Conservation (phyloP, 768 basidiomycete genomes). For the Boletus rubescentipes region DNA sequence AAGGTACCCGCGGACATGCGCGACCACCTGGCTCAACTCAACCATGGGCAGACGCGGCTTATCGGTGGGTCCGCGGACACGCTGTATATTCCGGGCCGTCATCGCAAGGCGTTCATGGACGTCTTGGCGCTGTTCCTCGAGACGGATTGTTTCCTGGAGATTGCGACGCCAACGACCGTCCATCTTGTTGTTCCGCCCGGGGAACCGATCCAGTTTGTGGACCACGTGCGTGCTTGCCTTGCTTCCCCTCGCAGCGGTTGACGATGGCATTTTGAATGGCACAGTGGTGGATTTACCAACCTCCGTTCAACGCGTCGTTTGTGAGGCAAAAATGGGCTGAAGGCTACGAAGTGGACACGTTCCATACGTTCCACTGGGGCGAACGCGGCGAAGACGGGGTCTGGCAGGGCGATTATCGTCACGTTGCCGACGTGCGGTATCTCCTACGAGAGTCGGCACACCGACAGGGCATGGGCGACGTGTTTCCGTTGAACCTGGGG, state of each 20-base stretch:
- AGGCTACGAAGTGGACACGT: conserved; percentile 50
- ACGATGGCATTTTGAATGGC: background rate
- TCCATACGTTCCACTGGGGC: conserved; percentile 53
- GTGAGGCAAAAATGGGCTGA: conserved; percentile 46
- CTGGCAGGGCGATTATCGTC: conserved; percentile 36
- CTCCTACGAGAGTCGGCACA: conserved; percentile 40
- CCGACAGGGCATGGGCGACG: conserved; percentile 34
- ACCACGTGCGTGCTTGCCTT: conserved; percentile 37
- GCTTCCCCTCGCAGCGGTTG: background rate
- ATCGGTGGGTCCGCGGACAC: conserved; percentile 51
- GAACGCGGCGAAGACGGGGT: conserved; percentile 34
- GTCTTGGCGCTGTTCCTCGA: conserved; percentile 44
- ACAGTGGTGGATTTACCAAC: conserved; percentile 49
- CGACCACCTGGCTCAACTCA: conserved; percentile 36
- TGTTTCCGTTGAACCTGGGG: conserved; percentile 19
- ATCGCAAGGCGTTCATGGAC: conserved; percentile 40
- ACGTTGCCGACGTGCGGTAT: conserved; percentile 38
- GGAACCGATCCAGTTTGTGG: conserved; percentile 46
- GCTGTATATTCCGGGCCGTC: conserved; percentile 46
- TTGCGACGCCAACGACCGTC: conserved; percentile 45
- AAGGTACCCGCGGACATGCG: conserved; percentile 38
- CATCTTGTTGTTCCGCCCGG: conserved; percentile 41
- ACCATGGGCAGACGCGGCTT: conserved; percentile 35
- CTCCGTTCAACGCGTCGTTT: conserved; percentile 46
- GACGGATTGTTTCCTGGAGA: conserved; percentile 50